phyloP scores from a whole-genome alignment of 139 green algal genomes.

The Chlorella ohadii region DNA sequence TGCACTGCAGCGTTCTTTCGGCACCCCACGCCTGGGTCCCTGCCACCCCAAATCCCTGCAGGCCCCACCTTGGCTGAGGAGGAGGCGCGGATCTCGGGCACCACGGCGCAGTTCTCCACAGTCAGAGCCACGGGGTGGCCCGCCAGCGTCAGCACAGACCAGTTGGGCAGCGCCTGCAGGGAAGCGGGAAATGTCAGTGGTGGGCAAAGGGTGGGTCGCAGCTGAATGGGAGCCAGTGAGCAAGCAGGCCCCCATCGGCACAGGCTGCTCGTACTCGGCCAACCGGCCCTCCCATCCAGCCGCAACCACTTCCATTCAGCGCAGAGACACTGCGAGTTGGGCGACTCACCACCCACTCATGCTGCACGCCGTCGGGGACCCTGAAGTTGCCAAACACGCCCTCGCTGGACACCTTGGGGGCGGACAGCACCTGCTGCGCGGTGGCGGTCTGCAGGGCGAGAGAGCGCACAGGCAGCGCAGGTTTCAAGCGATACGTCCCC shows the following conservation, averaged over 20 bases:
- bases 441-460: neutral
- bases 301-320: too few relatives aligned
- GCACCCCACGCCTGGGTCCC: neutral
- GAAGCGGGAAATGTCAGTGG: too few relatives aligned
- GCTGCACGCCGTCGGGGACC: constrained; percentile 6
- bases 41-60: too few relatives aligned
- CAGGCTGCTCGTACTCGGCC: neutral
- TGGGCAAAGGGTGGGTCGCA: too few relatives aligned
- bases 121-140: constrained; percentile 63
- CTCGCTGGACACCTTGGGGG: constrained; percentile 56
- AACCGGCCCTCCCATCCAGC: too few relatives aligned
- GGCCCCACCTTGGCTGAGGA: constrained; percentile 55
- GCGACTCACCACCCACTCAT: constrained; percentile 61
- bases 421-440: constrained; percentile 40
- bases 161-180: constrained; percentile 71
- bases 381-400: constrained; percentile 73
- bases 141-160: constrained; percentile 70
- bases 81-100: constrained; percentile 43
- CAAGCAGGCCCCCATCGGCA: too few relatives aligned
- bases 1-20: too few relatives aligned
- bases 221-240: too few relatives aligned
- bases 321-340: neutral
- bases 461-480: neutral
- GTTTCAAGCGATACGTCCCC: too few relatives aligned
- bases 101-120: constrained; percentile 62